These are phyloP conservation scores for Trichoderma simmonsii DNA, from an alignment of 2,329 filamentous ascomycete genomes.

Conservation along the genomic window DNA sequence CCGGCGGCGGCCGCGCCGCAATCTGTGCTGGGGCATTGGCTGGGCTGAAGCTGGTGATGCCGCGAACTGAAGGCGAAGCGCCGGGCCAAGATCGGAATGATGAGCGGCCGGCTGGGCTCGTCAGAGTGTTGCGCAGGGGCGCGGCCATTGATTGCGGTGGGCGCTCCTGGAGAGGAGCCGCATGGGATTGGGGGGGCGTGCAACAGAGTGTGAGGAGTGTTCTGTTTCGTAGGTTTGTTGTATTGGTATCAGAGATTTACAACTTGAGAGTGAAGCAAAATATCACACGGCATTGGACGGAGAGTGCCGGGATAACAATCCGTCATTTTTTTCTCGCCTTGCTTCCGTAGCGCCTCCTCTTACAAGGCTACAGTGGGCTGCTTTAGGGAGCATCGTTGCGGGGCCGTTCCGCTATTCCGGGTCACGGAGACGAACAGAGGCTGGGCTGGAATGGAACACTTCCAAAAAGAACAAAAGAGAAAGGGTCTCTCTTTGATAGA, in stretches of 20 bases:
- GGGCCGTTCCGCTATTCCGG: constrained; percentile 20
- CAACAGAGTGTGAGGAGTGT: neutral
- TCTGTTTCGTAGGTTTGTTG: neutral
- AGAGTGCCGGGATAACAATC: neutral
- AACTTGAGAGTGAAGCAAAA: neutral
- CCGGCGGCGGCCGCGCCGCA: constrained; percentile 19
- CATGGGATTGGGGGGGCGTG: constrained; percentile 3
- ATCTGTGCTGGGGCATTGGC: constrained; percentile 32
- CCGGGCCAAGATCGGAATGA: constrained; percentile 20
- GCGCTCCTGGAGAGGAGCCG: constrained; percentile 17
- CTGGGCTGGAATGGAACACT: neutral
- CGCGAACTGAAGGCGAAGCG: constrained; percentile 24
- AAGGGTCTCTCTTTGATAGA: neutral
- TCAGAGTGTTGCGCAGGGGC: constrained; percentile 30
- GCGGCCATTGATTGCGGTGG: constrained; percentile 32
- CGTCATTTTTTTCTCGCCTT: neutral
- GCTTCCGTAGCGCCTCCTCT: neutral
- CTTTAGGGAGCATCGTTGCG: constrained; percentile 6
- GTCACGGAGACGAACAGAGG: neutral
- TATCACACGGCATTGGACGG: constrained; percentile 2
- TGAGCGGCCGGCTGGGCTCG: constrained; percentile 25
- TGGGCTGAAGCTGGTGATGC: constrained; percentile 30
- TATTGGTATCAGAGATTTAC: neutral
- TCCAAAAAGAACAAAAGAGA: neutral
- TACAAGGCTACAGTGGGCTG: constrained; percentile 13